Percentiles rank a stretch among this genome's conserved stretches.
Evolutionary conservation across 129 eudicot genomes (phyloP).

Genomic region (Pittosporum tobira): DNA sequence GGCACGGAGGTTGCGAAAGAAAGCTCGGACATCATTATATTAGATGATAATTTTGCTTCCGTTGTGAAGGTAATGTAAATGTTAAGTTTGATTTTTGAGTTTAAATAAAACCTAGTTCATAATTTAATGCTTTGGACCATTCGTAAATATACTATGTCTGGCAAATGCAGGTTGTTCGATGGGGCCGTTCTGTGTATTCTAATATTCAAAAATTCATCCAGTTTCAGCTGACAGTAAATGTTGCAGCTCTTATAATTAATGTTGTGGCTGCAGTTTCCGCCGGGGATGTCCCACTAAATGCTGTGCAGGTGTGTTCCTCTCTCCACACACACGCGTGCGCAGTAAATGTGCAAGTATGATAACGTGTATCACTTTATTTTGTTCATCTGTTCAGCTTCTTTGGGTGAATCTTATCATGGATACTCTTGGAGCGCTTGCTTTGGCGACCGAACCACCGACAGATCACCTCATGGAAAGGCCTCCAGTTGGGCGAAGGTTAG

Average conservation of each 20-base stretch:
- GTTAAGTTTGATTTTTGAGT: too few relatives aligned
- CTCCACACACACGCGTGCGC: too few relatives aligned
- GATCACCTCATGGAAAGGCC: slow-evolving; percentile 80
- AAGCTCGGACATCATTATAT: slow-evolving; percentile 81
- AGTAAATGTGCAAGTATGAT: background rate
- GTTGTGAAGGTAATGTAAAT: slow-evolving; percentile 64
- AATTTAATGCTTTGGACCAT: background rate
- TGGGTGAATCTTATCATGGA: slow-evolving; percentile 99
- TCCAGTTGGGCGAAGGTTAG: slow-evolving; percentile 94
- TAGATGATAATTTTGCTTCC: slow-evolving; percentile 86
- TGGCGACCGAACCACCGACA: slow-evolving; percentile 95
- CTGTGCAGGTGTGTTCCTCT: slow-evolving; percentile 60
- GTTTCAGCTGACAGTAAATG: slow-evolving; percentile 89
- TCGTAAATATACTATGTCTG: background rate
- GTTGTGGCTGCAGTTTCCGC: slow-evolving; percentile 86
- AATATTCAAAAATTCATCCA: slow-evolving; percentile 88
- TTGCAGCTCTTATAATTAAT: slow-evolving; percentile 69
- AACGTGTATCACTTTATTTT: background rate
- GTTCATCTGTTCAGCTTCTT: slow-evolving; percentile 53
- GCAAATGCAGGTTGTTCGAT: slow-evolving; percentile 58
- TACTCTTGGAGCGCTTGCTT: slow-evolving; percentile 94
- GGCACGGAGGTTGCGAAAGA: slow-evolving; percentile 97
- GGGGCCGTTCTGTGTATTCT: slow-evolving; percentile 91
- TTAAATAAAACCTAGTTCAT: too few relatives aligned
- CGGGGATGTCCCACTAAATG: slow-evolving; percentile 86